Conservation (phyloP, 805 yeast genomes). For the Candida tallmaniae region DNA sequence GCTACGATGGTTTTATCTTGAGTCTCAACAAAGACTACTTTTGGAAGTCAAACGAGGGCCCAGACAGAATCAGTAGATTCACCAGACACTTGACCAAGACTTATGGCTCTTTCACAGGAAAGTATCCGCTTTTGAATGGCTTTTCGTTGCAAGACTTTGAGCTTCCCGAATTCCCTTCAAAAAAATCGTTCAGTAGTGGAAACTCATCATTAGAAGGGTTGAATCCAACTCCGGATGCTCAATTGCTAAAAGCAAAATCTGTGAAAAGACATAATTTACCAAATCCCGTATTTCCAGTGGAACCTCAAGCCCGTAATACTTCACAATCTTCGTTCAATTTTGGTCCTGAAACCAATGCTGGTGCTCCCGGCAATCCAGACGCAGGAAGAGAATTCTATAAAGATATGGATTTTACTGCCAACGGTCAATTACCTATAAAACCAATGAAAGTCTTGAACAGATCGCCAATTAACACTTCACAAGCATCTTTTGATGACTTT, state of each 20-base stretch:
- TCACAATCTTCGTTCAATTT: slow-evolving; percentile 5
- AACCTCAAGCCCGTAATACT: slow-evolving; percentile 10
- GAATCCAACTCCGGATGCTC: slow-evolving; percentile 20
- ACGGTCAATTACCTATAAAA: slow-evolving; percentile 39
- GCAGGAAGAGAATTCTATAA: slow-evolving; percentile 21
- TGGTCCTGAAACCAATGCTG: neutral
- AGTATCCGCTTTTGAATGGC: slow-evolving; percentile 34
- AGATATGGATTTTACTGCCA: slow-evolving; percentile 37
- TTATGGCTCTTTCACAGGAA: slow-evolving; percentile 32
- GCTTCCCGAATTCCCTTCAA: slow-evolving; percentile 22
- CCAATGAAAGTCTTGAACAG: slow-evolving; percentile 34
- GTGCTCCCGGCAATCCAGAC: neutral
- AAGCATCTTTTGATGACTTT: slow-evolving; percentile 5
- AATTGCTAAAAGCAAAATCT: slow-evolving; percentile 18
- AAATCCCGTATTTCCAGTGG: slow-evolving; percentile 16
- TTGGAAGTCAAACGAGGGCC: slow-evolving; percentile 52
- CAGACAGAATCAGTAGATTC: slow-evolving; percentile 33
- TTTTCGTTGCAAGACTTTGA: slow-evolving; percentile 30
- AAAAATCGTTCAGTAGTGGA: slow-evolving; percentile 8
- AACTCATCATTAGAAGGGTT: slow-evolving; percentile 11
- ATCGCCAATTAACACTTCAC: slow-evolving; percentile 8
- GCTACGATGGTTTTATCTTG: slow-evolving; percentile 54
- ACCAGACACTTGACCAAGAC: slow-evolving; percentile 27
- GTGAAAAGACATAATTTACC: slow-evolving; percentile 20
- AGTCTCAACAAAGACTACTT: slow-evolving; percentile 73